These are phyloP conservation scores for Phaeotremella skinneri DNA, from an alignment of 768 basidiomycete species.

Conservation along the genomic window DNA sequence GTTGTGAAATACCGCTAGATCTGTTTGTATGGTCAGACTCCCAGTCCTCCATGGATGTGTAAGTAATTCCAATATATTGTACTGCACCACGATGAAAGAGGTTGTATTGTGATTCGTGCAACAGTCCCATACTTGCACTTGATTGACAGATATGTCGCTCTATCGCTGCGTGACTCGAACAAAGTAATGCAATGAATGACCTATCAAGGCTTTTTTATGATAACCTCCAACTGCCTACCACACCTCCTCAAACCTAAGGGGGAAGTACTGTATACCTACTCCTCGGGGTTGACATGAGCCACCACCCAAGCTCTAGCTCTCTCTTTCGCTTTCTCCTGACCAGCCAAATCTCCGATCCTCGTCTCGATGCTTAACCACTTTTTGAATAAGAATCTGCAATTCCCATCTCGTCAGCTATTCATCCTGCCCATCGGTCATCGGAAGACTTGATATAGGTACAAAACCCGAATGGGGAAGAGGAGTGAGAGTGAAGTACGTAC, in stretches of 20 bases:
- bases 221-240: no score
- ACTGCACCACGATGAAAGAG: background rate
- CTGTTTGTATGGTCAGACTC: background rate
- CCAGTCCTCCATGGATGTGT: no score
- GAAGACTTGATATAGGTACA: conserved; percentile 22
- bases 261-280: background rate
- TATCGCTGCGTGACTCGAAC: background rate
- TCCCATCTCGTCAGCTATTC: no score
- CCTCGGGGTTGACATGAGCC: conserved; percentile 33
- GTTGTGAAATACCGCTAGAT: no score
- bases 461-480: conserved; percentile 7
- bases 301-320: conserved; percentile 81
- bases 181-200: no score
- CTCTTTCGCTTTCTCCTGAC: conserved; percentile 73
- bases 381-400: conserved; percentile 93
- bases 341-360: conserved; percentile 80
- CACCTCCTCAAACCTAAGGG: background rate
- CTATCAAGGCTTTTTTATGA: no score
- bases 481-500: conserved; percentile 56
- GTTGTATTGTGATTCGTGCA: no score
- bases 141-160: no score
- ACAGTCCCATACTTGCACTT: background rate
- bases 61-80: background rate
- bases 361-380: conserved; percentile 91
- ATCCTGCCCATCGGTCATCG: no score